Conservation (phyloP, 176 grass and related monocot genomes). For the Dendrocalamus sinicus region DNA sequence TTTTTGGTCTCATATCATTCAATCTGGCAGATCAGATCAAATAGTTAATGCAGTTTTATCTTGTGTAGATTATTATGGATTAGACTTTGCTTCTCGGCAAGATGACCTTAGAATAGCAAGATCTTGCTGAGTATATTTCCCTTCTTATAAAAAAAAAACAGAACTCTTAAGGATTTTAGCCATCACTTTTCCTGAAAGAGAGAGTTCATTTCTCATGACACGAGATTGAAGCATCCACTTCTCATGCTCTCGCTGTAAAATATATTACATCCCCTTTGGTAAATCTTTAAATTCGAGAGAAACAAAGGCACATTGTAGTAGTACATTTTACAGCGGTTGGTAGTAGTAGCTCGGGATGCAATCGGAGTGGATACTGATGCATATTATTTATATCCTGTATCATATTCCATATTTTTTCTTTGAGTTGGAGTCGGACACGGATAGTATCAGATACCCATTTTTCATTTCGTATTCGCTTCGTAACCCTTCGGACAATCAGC, state of each 20-base stretch:
- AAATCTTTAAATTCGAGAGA: background rate
- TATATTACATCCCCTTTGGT: too few species aligned
- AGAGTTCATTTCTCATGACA: background rate
- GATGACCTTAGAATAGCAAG: background rate
- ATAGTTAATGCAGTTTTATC: background rate
- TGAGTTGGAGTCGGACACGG: accelerated
- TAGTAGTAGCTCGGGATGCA: background rate
- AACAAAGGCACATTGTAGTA: background rate
- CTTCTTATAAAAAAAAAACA: background rate
- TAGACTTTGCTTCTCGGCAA: background rate
- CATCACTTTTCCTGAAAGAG: background rate
- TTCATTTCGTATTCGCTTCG: too few species aligned
- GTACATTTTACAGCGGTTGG: background rate
- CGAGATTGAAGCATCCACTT: background rate
- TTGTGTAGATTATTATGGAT: background rate
- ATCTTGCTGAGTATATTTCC: background rate
- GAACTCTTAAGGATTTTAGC: background rate
- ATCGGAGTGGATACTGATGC: too few species aligned
- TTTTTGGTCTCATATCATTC: background rate
- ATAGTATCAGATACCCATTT: too few species aligned
- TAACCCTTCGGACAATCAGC: too few species aligned
- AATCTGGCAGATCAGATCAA: background rate
- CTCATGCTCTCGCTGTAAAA: background rate
- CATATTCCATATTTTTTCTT: too few species aligned
- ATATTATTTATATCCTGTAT: too few species aligned